These are phyloP conservation scores for Casaregolazyma suthepensis DNA, from an alignment of 1,139 yeast species.

Conservation along the genomic window DNA sequence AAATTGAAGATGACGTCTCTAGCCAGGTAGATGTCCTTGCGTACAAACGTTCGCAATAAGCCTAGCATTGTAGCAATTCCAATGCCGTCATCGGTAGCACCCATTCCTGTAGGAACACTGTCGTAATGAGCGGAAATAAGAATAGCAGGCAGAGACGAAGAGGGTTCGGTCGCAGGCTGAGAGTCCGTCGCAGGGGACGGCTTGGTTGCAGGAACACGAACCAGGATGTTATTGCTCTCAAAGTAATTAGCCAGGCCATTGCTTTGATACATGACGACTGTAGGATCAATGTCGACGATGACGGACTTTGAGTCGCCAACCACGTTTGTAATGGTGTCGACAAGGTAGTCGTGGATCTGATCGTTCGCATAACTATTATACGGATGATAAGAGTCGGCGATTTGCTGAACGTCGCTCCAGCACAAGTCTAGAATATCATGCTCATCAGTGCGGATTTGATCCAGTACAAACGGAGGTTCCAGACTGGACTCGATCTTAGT, in stretches of 20 bases:
- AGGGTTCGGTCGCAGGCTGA: constrained; percentile 54
- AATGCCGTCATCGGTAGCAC: constrained; percentile 91
- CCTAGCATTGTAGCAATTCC: constrained; percentile 85
- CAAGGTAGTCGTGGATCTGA: constrained; percentile 56
- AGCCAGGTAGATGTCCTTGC: constrained; percentile 43
- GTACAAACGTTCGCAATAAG: constrained; percentile 47
- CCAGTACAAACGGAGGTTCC: constrained; percentile 5
- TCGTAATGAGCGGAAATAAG: constrained; percentile 83
- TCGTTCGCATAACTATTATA: constrained; percentile 74
- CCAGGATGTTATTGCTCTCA: constrained; percentile 75
- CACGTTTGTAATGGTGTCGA: constrained; percentile 36
- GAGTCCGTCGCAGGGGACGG: no score
- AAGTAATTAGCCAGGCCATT: constrained; percentile 40
- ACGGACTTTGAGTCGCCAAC: constrained; percentile 31
- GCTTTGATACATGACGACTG: constrained; percentile 43
- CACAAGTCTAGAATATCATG: constrained; percentile 36
- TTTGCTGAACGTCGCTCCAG: constrained; percentile 66
- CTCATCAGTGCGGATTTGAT: not conserved
- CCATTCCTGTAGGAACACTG: constrained; percentile 80
- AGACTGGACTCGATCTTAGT: constrained; percentile 8
- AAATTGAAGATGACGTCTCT: constrained; percentile 77
- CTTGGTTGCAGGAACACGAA: constrained; percentile 61
- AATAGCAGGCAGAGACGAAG: constrained; percentile 49
- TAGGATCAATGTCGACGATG: constrained; percentile 47
- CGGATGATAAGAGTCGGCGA: constrained; percentile 66